phyloP scores from a whole-genome alignment of 768 basidiomycete species.

The Tulasnella sp. region DNA sequence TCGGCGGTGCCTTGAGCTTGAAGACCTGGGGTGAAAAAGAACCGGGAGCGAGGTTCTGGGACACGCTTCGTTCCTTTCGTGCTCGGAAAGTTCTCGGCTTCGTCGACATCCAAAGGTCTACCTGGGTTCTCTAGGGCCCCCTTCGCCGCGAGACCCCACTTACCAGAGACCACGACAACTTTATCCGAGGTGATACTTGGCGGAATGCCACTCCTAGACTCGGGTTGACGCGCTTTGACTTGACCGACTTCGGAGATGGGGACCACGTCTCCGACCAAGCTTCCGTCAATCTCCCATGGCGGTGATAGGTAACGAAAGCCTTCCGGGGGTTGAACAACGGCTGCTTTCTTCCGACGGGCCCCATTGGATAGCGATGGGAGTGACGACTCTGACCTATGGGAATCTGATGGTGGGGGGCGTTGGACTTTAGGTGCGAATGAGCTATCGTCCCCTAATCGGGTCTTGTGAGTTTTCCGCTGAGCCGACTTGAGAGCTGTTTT shows the following conservation, averaged over 20 bases:
- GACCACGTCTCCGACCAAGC: not conserved
- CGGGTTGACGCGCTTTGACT: not conserved
- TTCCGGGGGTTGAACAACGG: not conserved
- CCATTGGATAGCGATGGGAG: not conserved
- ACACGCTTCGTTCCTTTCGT: not conserved
- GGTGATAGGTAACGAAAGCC: not conserved
- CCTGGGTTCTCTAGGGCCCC: not conserved
- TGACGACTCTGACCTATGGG: not conserved
- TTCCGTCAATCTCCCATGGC: constrained; percentile 2
- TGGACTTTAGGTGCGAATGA: no score
- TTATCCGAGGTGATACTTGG: not conserved
- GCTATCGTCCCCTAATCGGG: not conserved
- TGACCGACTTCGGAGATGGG: not conserved
- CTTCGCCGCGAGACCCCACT: not conserved
- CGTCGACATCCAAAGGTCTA: not conserved
- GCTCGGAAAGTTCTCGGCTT: not conserved
- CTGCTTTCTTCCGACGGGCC: not conserved
- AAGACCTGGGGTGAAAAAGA: not conserved
- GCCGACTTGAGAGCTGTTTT: not conserved
- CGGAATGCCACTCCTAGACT: not conserved
- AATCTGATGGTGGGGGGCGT: not conserved
- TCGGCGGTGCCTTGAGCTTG: not conserved
- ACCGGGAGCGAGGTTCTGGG: not conserved
- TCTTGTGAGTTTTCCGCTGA: not conserved
- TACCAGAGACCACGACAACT: not conserved